A percentile compares a stretch with the other conserved stretches of the same genome.
Evolutionary conservation across 139 green algal species (phyloP).

Genomic region (Tetraselmis chui): DNA sequence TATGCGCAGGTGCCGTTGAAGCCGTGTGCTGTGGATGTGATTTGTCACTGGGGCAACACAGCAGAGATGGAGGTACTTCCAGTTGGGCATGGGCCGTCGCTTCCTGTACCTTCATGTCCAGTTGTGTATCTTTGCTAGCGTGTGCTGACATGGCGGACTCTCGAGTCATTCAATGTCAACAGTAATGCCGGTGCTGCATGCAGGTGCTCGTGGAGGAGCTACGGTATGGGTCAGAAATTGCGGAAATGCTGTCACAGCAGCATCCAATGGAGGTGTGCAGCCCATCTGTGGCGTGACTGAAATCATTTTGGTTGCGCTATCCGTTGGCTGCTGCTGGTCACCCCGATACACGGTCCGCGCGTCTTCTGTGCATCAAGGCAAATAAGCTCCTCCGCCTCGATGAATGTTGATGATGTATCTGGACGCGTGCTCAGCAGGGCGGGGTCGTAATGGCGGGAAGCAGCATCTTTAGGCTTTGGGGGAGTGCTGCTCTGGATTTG

Average conservation of each 20-base stretch:
- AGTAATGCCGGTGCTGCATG: not conserved
- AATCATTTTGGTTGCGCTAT: not conserved
- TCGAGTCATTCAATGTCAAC: not conserved
- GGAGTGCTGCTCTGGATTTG: not conserved
- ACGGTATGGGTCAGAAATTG: not conserved
- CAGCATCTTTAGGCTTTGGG: not conserved
- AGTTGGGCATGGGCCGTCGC: not conserved
- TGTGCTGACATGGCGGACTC: not conserved
- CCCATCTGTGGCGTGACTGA: not conserved
- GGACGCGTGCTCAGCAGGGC: not conserved
- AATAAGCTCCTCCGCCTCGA: too few relatives aligned
- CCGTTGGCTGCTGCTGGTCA: not conserved
- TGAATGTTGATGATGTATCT: too few relatives aligned
- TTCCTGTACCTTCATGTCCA: not conserved
- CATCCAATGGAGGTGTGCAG: not conserved
- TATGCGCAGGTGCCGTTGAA: too few relatives aligned
- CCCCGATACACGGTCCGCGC: not conserved
- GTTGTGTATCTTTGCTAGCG: not conserved
- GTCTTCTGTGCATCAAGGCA: not conserved
- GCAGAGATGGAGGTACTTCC: not conserved
- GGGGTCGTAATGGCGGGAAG: not conserved
- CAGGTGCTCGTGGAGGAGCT: not conserved
- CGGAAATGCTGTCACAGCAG: not conserved
- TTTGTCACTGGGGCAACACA: not conserved
- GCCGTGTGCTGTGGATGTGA: too few relatives aligned